Conservation (phyloP, 495 filamentous ascomycete genomes). For the Penicillium soppii region DNA sequence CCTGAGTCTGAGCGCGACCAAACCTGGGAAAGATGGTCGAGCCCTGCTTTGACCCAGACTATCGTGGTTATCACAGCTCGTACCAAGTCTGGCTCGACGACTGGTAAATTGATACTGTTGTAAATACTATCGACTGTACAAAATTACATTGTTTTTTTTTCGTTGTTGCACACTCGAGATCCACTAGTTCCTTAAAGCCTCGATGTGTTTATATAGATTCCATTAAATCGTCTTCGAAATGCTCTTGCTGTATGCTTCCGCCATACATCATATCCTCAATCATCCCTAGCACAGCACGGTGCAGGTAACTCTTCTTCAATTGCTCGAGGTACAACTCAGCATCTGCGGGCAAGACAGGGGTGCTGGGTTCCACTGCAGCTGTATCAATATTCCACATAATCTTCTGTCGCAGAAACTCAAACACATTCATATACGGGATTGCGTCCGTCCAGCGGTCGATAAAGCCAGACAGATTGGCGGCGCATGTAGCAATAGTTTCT, state of each 20-base stretch:
- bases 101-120: slow-evolving; percentile 29
- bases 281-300: slow-evolving; percentile 31
- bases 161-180: too few species aligned
- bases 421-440: slow-evolving; percentile 22
- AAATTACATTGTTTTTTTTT: too few species aligned
- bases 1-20: slow-evolving; percentile 25
- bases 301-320: slow-evolving; percentile 28
- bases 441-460: slow-evolving; percentile 30
- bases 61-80: slow-evolving; percentile 25
- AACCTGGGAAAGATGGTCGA: slow-evolving; percentile 30
- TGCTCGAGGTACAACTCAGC: slow-evolving; percentile 19
- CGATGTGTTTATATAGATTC: background rate
- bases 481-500: slow-evolving; percentile 24
- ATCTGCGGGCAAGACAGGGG: slow-evolving; percentile 10
- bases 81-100: slow-evolving; percentile 8
- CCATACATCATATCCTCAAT: slow-evolving; percentile 33
- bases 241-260: slow-evolving; percentile 1
- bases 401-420: slow-evolving; percentile 22
- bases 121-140: slow-evolving; percentile 3
- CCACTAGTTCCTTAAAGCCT: too few species aligned
- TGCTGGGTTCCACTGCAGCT: background rate
- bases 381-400: background rate
- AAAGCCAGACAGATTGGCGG: slow-evolving; percentile 23
- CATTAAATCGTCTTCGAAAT: background rate
- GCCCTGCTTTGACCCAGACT: slow-evolving; percentile 30